Conservation (phyloP, 306 rosid species). For the Vigna unguiculata region DNA sequence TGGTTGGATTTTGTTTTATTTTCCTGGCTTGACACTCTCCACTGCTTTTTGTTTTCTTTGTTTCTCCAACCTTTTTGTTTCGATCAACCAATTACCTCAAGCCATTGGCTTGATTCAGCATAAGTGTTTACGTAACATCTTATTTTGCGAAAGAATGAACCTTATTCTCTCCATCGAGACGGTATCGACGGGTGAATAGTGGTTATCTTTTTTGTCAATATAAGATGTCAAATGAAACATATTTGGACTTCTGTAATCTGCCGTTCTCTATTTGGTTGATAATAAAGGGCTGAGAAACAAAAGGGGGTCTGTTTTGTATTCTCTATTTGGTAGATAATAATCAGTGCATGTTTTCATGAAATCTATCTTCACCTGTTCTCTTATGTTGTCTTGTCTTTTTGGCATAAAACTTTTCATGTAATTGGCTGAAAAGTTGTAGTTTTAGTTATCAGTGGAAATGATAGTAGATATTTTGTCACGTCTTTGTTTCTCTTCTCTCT, state of each 20-base stretch:
- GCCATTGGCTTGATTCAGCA: slow-evolving; percentile 14
- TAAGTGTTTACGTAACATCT: slow-evolving; percentile 2
- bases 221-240: slow-evolving; percentile 19
- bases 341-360: neutral
- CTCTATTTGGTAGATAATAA: slow-evolving; percentile 30
- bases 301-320: slow-evolving; percentile 3
- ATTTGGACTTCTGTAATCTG: neutral
- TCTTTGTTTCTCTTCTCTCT: slow-evolving; percentile 13
- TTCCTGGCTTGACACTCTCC: neutral
- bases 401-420: slow-evolving; percentile 24
- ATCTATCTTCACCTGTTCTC: slow-evolving; percentile 13
- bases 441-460: neutral
- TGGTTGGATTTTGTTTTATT: neutral
- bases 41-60: neutral
- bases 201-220: slow-evolving; percentile 26
- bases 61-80: neutral
- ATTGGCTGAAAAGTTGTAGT: slow-evolving; percentile 20
- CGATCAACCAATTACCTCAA: slow-evolving; percentile 22
- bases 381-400: slow-evolving; percentile 20
- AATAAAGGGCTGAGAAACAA: slow-evolving; percentile 7
- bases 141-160: neutral
- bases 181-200: slow-evolving; percentile 17
- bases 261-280: no score
- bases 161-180: slow-evolving; percentile 6
- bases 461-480: slow-evolving; percentile 1